Evolutionary conservation across 176 grass and related monocot species (phyloP), one percentile per base, ranked within the genome.

Genomic region (Oryza longistaminata): DNA sequence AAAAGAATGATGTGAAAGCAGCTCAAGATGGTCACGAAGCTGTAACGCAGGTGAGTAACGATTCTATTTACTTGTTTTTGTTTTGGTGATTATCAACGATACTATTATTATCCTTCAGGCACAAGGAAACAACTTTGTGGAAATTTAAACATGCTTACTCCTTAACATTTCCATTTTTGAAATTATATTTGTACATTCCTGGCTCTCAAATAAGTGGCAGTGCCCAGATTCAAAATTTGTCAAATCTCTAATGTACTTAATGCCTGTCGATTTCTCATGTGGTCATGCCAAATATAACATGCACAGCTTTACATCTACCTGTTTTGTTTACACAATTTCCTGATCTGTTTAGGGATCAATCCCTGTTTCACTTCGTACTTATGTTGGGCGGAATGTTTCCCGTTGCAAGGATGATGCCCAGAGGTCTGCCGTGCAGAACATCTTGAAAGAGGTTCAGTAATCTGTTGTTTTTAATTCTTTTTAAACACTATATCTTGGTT

Each of bases 371-470:
- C 88, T 97, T 81, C 81, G 82, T 86, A 88, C 88, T 71, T 97
- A 95, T 68, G 92, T 95, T 68, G 87, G 91, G 48, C 82, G 95
- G 75, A 89, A 91, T 86, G 88, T 97, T 88, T 76, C 82, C 64
- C 88, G 85, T 52, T 97, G 95, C 87, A 95, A 94, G 87, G 89
- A 92, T 85, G 95, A 97, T 84, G 82, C 78, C 17, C 92, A 94
- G 82, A 93, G 92, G 66, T 74, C 82, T 88, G 88, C 85, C 58
- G 70, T 82, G 86, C 78, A 86, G 85, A 90, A 14, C 50, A 87
- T 85, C 87, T 79, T 97, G 79, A 97, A 94, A 81, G 90, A 97
- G 95, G 95, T 97, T 72, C 64, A 81, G 53, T 48, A 79, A 43
- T 81, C 34, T 84, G 21, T 76, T 62, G 3, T 53, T 33, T 49